Percentiles rank a stretch among this genome's conserved stretches.
phyloP scores from a whole-genome alignment of 768 basidiomycete genomes.

The Leccinum longicurvipes region DNA sequence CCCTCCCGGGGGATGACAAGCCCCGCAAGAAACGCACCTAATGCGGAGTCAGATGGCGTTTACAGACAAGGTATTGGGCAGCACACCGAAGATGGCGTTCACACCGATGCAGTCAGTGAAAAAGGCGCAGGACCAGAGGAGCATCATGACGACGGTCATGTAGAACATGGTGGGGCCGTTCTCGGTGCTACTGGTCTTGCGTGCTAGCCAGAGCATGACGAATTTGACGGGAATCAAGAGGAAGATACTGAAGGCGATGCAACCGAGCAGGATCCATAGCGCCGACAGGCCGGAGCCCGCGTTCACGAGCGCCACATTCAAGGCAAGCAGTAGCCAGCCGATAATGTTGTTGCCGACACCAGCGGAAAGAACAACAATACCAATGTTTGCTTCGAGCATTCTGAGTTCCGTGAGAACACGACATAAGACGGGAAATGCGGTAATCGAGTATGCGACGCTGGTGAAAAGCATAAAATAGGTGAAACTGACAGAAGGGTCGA shows the following conservation, averaged over 20 bases:
- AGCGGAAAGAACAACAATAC: slow-evolving; percentile 88
- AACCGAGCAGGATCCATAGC: slow-evolving; percentile 77
- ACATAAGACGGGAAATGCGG: slow-evolving; percentile 82
- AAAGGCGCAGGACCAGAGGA: slow-evolving; percentile 85
- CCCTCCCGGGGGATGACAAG: slow-evolving; percentile 84
- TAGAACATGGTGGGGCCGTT: slow-evolving; percentile 84
- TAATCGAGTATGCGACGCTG: slow-evolving; percentile 87
- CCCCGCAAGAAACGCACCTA: slow-evolving; percentile 80
- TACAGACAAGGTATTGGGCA: not conserved
- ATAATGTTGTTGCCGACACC: slow-evolving; percentile 88
- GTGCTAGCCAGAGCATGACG: slow-evolving; percentile 67
- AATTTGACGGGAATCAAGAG: slow-evolving; percentile 65
- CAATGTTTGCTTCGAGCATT: slow-evolving; percentile 86
- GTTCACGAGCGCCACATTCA: slow-evolving; percentile 91
- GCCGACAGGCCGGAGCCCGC: slow-evolving; percentile 80
- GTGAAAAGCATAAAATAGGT: slow-evolving; percentile 93
- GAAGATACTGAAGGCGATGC: slow-evolving; percentile 78
- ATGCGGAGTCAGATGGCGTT: not conserved
- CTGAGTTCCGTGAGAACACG: slow-evolving; percentile 89
- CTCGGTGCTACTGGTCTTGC: slow-evolving; percentile 73
- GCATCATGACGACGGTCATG: slow-evolving; percentile 79
- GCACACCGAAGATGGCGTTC: slow-evolving; percentile 81
- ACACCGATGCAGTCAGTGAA: slow-evolving; percentile 93
- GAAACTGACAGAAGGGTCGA: slow-evolving; percentile 63
- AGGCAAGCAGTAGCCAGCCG: slow-evolving; percentile 85